A percentile compares a stretch with the other conserved stretches of the same genome.
These are phyloP conservation scores for Starmerella roubikii DNA, from an alignment of 805 yeast species.

Conservation along the genomic window DNA sequence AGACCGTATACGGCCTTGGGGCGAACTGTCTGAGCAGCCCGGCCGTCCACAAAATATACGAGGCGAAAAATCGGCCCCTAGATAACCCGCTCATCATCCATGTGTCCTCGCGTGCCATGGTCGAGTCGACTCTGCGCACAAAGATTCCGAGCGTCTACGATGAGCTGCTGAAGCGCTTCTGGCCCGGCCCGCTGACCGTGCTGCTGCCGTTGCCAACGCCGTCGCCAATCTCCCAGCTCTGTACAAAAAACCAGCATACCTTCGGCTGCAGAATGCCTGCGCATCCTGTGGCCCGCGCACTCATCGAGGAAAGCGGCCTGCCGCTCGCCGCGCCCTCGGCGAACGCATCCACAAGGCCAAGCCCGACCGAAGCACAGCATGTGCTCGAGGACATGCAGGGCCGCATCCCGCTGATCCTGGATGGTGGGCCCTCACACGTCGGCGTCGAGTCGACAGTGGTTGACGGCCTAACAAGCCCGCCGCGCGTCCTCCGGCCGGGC, in stretches of 20 bases:
- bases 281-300: conserved; percentile 79
- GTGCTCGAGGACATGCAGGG: conserved; percentile 71
- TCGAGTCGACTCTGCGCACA: conserved; percentile 44
- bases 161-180: conserved; percentile 50
- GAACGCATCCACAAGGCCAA: conserved; percentile 87
- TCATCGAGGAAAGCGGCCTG: conserved; percentile 67
- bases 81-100: conserved; percentile 93
- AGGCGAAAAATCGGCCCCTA: conserved; percentile 84
- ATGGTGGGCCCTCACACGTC: conserved; percentile 79
- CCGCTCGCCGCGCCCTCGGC: conserved; percentile 98
- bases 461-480: conserved; percentile 76
- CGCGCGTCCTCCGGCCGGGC: conserved; percentile 84
- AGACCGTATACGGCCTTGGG: conserved; percentile 92
- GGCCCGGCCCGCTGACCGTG: conserved; percentile 97
- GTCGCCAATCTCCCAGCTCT: conserved; percentile 44
- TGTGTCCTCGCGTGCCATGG: conserved; percentile 62
- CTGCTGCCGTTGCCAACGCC: conserved; percentile 43
- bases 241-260: conserved; percentile 79
- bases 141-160: conserved; percentile 57
- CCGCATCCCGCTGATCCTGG: conserved; percentile 68
- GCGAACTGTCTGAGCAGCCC: conserved; percentile 68
- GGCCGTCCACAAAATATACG: conserved; percentile 63
- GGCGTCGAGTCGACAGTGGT: conserved; percentile 93
- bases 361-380: conserved; percentile 81
- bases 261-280: conserved; percentile 85